Evolutionary conservation across 768 basidiomycete genomes (phyloP), one percentile per base, ranked within the genome.

Genomic region (Leccinum aurantiacum): DNA sequence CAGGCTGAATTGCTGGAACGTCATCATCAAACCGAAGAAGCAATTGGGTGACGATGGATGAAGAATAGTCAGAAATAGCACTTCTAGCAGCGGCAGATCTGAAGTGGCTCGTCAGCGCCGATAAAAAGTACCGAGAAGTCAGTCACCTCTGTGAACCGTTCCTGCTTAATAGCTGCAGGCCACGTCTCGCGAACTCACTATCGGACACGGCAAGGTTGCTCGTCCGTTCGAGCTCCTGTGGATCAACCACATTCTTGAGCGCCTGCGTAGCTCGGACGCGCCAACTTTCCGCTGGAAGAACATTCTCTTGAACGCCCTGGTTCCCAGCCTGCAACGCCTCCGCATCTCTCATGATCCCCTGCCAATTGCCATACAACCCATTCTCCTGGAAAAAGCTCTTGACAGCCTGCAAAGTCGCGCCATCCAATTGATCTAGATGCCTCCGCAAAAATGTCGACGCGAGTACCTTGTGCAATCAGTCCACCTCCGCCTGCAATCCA

Each of bases 181-280:
- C 79, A 33, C 78, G 77, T 33, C 69, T 60, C 22, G 77, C 75
- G 50, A 81, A 82, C 17, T 79, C 70, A 6, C 69, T 64, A 41
- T 83, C 79, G 2, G 76, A 64, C 19, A 80, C 66, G 9, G 67
- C 70, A 47, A 77, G 75, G 51, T 85, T 81, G 25, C 82, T 82
- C 79, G 82, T 84, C 87, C 85, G 88, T 13, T 75, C 66, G 7
- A 83, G 64, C 2, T 77, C 68, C 58, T 81, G 78, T 19, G 82
- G 80, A 56, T 75, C 64, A 19, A 84, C 74, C 46, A 88, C 74
- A 1, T 75, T 70, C 22, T 79, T 65, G 10, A 77, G 63, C 25
- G 62, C 60, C 66, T 71, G 27, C 77, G 66, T 41, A 63, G 68
- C 67, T 71, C 51, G 58, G 38, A 48, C 38, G 27, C 71, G 68